Conservation (phyloP, 306 rosid genomes). For the Trifolium fragiferum region DNA sequence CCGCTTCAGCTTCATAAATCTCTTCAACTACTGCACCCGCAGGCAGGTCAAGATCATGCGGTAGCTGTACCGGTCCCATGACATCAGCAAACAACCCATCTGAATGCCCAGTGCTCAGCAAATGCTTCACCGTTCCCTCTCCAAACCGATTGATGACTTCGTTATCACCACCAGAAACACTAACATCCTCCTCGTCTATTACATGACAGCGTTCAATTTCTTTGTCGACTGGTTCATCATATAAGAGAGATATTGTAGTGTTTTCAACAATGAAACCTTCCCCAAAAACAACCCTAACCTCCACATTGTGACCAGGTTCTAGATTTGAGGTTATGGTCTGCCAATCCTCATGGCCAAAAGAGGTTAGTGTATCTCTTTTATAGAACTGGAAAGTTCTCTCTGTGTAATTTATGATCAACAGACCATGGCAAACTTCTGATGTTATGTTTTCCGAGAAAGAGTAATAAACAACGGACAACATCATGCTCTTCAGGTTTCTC, state of each 20-base stretch:
- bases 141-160: no score
- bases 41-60: not conserved
- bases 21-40: no score
- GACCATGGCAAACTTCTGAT: not conserved
- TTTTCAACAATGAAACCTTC: not conserved
- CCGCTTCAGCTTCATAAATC: no score
- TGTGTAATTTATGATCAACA: slow-evolving; percentile 1
- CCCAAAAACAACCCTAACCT: not conserved
- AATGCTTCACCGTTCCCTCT: no score
- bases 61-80: not conserved
- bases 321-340: not conserved
- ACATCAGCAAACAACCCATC: no score
- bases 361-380: not conserved
- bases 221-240: not conserved
- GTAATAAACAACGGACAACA: not conserved
- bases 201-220: not conserved
- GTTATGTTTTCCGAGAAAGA: not conserved
- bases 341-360: not conserved
- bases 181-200: not conserved
- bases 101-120: no score
- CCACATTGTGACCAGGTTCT: not conserved
- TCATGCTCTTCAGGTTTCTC: not conserved
- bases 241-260: not conserved
- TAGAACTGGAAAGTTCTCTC: not conserved
- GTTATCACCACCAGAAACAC: not conserved